Percentiles rank a stretch among this genome's conserved stretches.
Conservation (phyloP, 352 stramenopile species). For the Globisporangium uncinulatum region DNA sequence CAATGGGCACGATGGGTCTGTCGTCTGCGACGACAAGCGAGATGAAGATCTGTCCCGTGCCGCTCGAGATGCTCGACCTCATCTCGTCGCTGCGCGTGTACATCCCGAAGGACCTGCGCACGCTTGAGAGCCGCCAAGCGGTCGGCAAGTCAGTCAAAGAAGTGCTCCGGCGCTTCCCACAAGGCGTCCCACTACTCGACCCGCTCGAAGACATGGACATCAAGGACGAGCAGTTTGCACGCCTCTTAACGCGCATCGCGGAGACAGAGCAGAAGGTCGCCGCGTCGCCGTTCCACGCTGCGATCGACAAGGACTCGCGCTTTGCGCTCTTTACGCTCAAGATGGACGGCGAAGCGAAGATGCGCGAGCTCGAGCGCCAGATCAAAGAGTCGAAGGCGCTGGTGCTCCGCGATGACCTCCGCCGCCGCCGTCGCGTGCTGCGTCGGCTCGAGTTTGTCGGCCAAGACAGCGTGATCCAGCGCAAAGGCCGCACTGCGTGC, state of each 20-base stretch:
- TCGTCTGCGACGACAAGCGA: conserved; percentile 42
- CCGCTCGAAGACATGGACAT: conserved; percentile 95
- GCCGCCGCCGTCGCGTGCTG: conserved; percentile 95
- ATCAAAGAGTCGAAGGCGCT: conserved; percentile 94
- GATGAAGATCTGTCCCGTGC: conserved; percentile 86
- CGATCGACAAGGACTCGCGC: conserved; percentile 67
- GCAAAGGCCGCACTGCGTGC: conserved; percentile 98
- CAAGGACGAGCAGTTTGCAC: conserved; percentile 86
- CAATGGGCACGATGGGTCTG: conserved; percentile 51
- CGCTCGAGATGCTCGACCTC: conserved; percentile 65
- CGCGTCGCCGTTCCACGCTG: conserved; percentile 58
- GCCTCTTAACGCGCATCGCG: conserved; percentile 78
- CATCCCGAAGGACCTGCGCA: conserved; percentile 79
- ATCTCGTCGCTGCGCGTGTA: conserved; percentile 81
- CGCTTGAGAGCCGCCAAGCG: conserved; percentile 61
- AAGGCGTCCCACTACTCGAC: conserved; percentile 90
- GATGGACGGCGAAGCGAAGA: conserved; percentile 88
- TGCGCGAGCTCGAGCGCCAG: conserved; percentile 91
- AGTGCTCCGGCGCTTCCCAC: conserved; percentile 65
- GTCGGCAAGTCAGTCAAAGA: conserved; percentile 80
- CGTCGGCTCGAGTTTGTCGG: conserved; percentile 96
- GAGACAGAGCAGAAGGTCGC: conserved; percentile 74
- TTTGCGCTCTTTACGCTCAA: conserved; percentile 91
- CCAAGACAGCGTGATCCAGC: conserved; percentile 95
- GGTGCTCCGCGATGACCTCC: conserved; percentile 94